phyloP scores from a whole-genome alignment of 257 asterid species.

The Fraxinus anomala region DNA sequence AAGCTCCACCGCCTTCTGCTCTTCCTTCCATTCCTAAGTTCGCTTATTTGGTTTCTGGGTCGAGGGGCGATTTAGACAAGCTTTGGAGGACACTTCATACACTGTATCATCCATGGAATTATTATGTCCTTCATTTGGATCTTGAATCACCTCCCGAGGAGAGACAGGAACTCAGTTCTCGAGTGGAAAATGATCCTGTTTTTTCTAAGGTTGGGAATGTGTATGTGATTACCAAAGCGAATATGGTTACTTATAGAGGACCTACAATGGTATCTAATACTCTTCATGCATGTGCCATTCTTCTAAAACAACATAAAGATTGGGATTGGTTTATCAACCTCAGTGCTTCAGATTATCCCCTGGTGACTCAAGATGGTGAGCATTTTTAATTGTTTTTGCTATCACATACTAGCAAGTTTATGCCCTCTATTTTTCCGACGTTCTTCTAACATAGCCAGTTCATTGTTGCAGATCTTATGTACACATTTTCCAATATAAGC shows the following conservation, averaged over 20 bases:
- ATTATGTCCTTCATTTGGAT: conserved; percentile 53
- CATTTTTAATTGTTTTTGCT: neutral
- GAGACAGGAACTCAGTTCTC: conserved; percentile 41
- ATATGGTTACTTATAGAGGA: conserved; percentile 53
- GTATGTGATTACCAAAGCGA: conserved; percentile 24
- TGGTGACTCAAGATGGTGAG: conserved; percentile 97
- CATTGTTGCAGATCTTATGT: conserved; percentile 42
- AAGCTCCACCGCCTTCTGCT: conserved; percentile 54
- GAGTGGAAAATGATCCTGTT: conserved; percentile 37
- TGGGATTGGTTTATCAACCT: conserved; percentile 99
- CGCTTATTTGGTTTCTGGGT: conserved; percentile 53
- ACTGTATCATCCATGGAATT: conserved; percentile 48
- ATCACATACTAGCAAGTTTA: neutral
- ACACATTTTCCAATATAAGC: conserved; percentile 37
- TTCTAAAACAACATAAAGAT: conserved; percentile 66
- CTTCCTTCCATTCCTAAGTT: conserved; percentile 50
- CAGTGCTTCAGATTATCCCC: conserved; percentile 97
- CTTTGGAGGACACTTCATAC: conserved; percentile 51
- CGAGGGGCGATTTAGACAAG: conserved; percentile 47
- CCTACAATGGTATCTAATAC: conserved; percentile 65
- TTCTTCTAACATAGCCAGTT: neutral
- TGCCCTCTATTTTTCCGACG: no score
- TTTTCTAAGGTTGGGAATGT: conserved; percentile 42
- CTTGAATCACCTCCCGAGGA: conserved; percentile 44
- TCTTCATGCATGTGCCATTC: conserved; percentile 91